A percentile compares a stretch with the other conserved stretches of the same genome.
These are phyloP conservation scores for Xerocomus amazonicus DNA, from an alignment of 1,284 basidiomycete species.

Conservation along the genomic window DNA sequence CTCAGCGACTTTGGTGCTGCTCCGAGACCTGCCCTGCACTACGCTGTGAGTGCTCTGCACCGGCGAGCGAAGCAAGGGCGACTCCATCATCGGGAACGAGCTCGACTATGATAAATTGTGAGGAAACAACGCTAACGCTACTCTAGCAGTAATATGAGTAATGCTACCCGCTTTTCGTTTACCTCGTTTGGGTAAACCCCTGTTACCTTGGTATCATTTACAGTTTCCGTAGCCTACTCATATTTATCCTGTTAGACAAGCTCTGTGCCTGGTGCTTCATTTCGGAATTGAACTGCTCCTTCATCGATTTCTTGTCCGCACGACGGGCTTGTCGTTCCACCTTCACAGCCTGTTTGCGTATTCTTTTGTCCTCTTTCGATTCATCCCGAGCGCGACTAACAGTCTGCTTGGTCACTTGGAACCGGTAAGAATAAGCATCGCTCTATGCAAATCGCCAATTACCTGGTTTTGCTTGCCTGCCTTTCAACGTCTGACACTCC, in stretches of 20 bases:
- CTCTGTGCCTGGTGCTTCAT: constrained; percentile 67
- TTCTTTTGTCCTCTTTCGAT: constrained; percentile 81
- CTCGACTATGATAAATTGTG: not conserved
- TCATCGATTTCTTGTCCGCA: constrained; percentile 76
- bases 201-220: constrained; percentile 2
- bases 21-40: constrained; percentile 55
- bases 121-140: not conserved
- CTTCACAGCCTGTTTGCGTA: constrained; percentile 87
- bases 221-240: constrained; percentile 22
- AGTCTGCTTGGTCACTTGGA: constrained; percentile 42
- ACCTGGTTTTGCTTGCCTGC: constrained; percentile 25
- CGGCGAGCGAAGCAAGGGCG: constrained; percentile 36
- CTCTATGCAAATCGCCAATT: not conserved
- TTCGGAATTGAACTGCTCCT: constrained; percentile 74
- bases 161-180: not conserved
- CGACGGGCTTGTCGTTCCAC: constrained; percentile 73
- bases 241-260: constrained; percentile 35
- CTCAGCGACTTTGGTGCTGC: constrained; percentile 58
- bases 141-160: not conserved
- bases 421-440: constrained; percentile 3
- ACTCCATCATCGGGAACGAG: constrained; percentile 26
- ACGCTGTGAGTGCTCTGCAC: constrained; percentile 38
- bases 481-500: not conserved
- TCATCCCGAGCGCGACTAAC: constrained; percentile 77
- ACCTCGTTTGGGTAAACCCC: constrained; percentile 17